Conservation (phyloP, 768 basidiomycete species). For the Fomitopsis pulvina region DNA sequence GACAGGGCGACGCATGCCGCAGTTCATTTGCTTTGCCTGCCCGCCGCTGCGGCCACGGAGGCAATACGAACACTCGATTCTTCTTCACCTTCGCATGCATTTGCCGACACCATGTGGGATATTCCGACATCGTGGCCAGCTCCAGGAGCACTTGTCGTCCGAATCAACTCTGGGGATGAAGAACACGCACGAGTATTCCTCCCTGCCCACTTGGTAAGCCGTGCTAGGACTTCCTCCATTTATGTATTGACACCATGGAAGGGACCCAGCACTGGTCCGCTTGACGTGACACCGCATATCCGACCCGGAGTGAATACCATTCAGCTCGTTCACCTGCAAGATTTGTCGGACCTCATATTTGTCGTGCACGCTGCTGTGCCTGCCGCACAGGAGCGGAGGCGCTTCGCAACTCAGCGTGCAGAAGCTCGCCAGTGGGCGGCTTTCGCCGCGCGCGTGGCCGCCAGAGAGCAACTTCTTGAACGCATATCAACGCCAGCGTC, state of each 20-base stretch:
- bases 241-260: not conserved
- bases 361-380: conserved; percentile 10
- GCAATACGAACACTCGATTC: not conserved
- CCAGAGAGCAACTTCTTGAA: not conserved
- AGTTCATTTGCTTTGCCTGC: conserved; percentile 13
- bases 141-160: conserved; percentile 11
- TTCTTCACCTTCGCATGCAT: not conserved
- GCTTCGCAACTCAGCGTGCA: not conserved
- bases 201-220: conserved; percentile 2
- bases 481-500: not conserved
- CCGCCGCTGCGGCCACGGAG: conserved; percentile 5
- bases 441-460: not conserved
- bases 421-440: not conserved
- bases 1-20: not conserved
- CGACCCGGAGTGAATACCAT: conserved; percentile 11
- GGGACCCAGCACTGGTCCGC: conserved; percentile 9
- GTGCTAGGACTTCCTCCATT: not conserved
- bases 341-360: conserved; percentile 14
- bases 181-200: conserved; percentile 4
- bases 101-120: conserved; percentile 6
- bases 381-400: not conserved
- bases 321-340: conserved; percentile 15
- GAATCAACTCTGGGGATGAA: conserved; percentile 4
- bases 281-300: conserved; percentile 15
- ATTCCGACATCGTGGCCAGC: conserved; percentile 13